These are phyloP conservation scores for Penicillium psychrosexuale DNA, from an alignment of 2,329 filamentous ascomycete genomes.

Conservation along the genomic window DNA sequence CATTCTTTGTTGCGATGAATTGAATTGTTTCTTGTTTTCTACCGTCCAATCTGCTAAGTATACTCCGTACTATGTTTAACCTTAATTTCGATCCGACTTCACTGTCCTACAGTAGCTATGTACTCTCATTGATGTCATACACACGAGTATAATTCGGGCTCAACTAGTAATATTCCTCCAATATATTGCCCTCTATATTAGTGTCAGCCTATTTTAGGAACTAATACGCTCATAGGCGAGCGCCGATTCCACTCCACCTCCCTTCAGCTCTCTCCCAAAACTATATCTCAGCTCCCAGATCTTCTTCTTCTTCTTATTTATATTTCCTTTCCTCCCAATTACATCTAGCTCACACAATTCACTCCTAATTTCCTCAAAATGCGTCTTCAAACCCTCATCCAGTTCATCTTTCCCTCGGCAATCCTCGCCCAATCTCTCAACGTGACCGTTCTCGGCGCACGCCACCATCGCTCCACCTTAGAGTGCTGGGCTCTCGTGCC, in stretches of 20 bases:
- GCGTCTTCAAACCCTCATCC: conserved; percentile 12
- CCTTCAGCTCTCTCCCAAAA: neutral
- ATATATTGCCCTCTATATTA: neutral
- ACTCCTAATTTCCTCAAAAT: conserved; percentile 7
- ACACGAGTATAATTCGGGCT: no score
- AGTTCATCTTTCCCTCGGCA: conserved; percentile 7
- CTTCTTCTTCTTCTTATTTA: neutral
- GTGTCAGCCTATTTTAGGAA: neutral
- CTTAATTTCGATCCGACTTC: no score
- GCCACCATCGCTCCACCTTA: conserved; percentile 40
- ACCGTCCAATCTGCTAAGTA: neutral
- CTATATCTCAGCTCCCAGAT: neutral
- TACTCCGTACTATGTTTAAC: no score
- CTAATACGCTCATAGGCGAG: neutral
- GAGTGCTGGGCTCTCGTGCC: conserved; percentile 48
- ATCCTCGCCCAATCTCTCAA: conserved; percentile 32
- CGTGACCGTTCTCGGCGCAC: conserved; percentile 42
- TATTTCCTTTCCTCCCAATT: neutral
- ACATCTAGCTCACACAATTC: neutral
- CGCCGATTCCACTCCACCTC: conserved; percentile 1
- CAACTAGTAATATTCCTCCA: neutral
- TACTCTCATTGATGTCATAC: no score
- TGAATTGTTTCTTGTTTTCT: neutral
- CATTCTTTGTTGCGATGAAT: neutral
- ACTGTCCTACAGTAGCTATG: no score